Conservation (phyloP, 2,329 filamentous ascomycete species). For the Shiraia sp. region DNA sequence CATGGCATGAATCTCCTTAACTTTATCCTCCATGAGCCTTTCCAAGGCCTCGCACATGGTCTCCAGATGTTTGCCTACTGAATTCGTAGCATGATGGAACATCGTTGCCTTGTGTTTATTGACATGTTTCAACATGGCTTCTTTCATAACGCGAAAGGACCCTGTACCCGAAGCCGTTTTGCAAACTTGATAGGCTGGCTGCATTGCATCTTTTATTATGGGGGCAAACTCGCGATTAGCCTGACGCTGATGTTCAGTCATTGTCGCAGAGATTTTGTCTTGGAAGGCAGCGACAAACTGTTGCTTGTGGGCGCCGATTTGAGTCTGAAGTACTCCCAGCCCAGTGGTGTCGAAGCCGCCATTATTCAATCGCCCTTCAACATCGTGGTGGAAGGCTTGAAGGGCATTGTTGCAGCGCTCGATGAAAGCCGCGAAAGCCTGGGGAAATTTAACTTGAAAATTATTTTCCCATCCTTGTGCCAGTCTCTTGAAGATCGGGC, state of each 20-base stretch:
- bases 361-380: conserved; percentile 46
- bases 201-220: conserved; percentile 52
- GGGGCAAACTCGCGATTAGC: conserved; percentile 60
- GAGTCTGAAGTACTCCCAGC: conserved; percentile 46
- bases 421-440: conserved; percentile 45
- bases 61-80: conserved; percentile 48
- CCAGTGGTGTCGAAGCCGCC: conserved; percentile 47
- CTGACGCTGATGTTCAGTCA: conserved; percentile 55
- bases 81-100: conserved; percentile 53
- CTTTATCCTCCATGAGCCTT: conserved; percentile 48
- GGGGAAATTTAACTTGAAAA: conserved; percentile 50
- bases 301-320: conserved; percentile 49
- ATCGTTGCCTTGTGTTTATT: conserved; percentile 48
- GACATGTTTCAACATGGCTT: conserved; percentile 53
- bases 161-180: conserved; percentile 51
- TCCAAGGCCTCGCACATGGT: conserved; percentile 50
- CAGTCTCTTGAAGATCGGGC: conserved; percentile 47
- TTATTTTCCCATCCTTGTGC: conserved; percentile 50
- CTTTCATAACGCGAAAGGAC: conserved; percentile 58
- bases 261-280: conserved; percentile 36
- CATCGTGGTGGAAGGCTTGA: conserved; percentile 47
- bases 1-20: conserved; percentile 49
- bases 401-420: conserved; percentile 38
- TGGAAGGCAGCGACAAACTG: conserved; percentile 48
- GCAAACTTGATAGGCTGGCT: conserved; percentile 52